Base-by-base conservation (phyloP, 139 green algal species). In the Asterochloris erici region DNA sequence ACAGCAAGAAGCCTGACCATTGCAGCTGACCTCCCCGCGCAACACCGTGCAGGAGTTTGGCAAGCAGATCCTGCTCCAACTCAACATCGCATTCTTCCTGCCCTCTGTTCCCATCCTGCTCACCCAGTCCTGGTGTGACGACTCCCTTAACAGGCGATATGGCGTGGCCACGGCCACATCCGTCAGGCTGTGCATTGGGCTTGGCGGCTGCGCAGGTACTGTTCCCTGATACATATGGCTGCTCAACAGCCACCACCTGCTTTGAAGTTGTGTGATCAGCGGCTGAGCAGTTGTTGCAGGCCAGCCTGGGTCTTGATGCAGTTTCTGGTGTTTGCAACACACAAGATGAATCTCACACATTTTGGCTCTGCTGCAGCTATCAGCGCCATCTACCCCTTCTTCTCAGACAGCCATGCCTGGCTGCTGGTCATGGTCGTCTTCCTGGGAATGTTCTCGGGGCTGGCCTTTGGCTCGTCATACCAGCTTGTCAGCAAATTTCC, bases 11-110 rank as follows among this genome's bases (percentile, higher is more conserved):
- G 38, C 38, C 38, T 54, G 38, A 54, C 6, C 38, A 6, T 6
- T 54, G 38, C 38, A 54, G 38, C 38, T 54, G 38, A 54, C 38
- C 38, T 54, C 38, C 6, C 38, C 2, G 38, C 38, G 6, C 38
- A 6, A 69, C 71, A 54, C 38, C 38, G 38, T 54, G 38, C 27
- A 84, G 38, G 78, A 85, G 0, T 88, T 91, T 78, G 86, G 90
- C 15, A 89, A 89, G 1, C 74, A 83, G 14, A 88, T 94, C 27
- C 85, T 94, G 74, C 80, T 94, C 75, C 85, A 88, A 77, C 88
- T 94, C 26, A 94, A 94, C 73, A 47, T 92, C 1, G 89, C 90
- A 0, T 94, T 91, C 85, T 93, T 93, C 77, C 78, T 94, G 75
- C 86, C 86, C 17, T 88, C 84, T 69, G 84, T 94, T 13, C 88